Percentiles rank a stretch among this genome's conserved stretches.
phyloP scores from a whole-genome alignment of 2,329 filamentous ascomycete species.

The Cladobotryum protrusum region DNA sequence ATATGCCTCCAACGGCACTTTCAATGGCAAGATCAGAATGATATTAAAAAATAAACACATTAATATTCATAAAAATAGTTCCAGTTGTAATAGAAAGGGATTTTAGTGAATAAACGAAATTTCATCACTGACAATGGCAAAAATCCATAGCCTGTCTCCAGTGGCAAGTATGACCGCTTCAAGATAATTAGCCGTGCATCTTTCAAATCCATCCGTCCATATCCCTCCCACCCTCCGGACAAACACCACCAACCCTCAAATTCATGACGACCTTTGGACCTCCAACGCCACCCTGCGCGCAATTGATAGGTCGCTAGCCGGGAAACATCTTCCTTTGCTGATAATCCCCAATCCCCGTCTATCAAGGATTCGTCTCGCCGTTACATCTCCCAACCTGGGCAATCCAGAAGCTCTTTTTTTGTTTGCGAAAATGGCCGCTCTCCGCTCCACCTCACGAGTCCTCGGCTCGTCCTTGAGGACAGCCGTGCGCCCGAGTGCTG shows the following conservation, averaged over 20 bases:
- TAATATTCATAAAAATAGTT: too few relatives aligned
- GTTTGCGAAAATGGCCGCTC: conserved; percentile 48
- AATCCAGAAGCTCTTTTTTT: conserved; percentile 23
- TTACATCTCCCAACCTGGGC: conserved; percentile 8
- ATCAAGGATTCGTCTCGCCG: conserved; percentile 12
- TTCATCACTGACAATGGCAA: too few relatives aligned
- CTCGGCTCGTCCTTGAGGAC: conserved; percentile 39
- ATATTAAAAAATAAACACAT: too few relatives aligned
- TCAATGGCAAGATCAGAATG: too few relatives aligned
- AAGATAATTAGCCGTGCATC: too few relatives aligned
- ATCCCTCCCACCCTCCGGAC: conserved; percentile 17
- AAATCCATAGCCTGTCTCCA: too few relatives aligned
- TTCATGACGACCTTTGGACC: conserved; percentile 13
- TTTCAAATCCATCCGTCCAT: too few relatives aligned
- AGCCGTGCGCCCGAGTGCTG: conserved; percentile 34
- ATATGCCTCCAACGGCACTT: too few relatives aligned
- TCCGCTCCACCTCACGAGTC: conserved; percentile 52
- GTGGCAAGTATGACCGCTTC: too few relatives aligned
- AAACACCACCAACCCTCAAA: conserved; percentile 13
- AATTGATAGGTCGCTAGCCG: conserved; percentile 15
- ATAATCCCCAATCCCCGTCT: background rate
- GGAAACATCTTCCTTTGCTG: background rate
- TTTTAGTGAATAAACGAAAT: too few relatives aligned
- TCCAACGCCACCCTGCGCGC: conserved; percentile 19
- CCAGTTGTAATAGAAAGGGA: too few relatives aligned